Base-by-base conservation (phyloP, 257 asterid genomes). In the Gynochthodes officinalis region DNA sequence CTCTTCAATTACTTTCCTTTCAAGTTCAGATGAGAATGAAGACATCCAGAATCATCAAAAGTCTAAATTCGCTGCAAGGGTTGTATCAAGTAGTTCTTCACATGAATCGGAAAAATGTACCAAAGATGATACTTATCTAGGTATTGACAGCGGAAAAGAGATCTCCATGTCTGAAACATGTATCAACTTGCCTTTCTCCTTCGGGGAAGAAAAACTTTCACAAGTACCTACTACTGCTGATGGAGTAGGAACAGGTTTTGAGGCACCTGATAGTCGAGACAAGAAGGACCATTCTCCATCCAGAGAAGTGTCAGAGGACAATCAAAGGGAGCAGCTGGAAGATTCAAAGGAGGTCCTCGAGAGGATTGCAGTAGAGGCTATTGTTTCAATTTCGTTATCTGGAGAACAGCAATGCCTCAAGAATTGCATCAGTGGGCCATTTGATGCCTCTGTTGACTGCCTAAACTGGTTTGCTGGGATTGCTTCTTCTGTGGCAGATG, bases 381-480 rank as follows among this genome's bases (percentile, higher is more conserved):
- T 91, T 57, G 30, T 85, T 65, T 70, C 30, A 33, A 76, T 91
- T 48, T 80, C 85, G 9, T 78, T 85, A 48, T 79, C 80, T 55
- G 71, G 52, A 13, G 54, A 27, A 21, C 60, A 60, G 37, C 71
- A 66, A 19, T 40, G n/a, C 67, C 43, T 27, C 63, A 70, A 69
- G 28, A 54, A 75, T 28, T 70, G 58, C 69, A 54, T 30, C 23
- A 23, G 44, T 18, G 76, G 43, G 46, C 71, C 72, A 69, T 49
- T 49, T 5, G 81, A 69, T 37, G 69, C 71, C 64, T 72, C 77
- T 8, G 10, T 30, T 50, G 59, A 80, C 64, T 49, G 67, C 80
- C 85, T 91, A 18, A 25, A 21, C 73, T 81, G 84, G 97, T 86
- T 89, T 48, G 90, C 97, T 44, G 92, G 72, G 65, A 83, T 91